phyloP scores from a whole-genome alignment of 257 asterid species.

The Datura wrightii region DNA sequence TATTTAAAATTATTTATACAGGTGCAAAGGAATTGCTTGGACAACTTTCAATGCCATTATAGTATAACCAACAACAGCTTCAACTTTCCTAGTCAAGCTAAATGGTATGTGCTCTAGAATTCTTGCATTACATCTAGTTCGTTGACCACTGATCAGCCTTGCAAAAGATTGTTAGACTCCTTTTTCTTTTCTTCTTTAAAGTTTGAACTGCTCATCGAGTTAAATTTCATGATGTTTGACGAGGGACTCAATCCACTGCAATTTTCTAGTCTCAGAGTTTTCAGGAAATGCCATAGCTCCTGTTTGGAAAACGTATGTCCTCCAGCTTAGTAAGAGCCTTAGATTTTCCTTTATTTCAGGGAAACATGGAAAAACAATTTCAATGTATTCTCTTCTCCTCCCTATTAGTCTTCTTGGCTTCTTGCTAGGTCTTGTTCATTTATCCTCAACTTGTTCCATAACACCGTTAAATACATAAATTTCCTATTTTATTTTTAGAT shows the following conservation, averaged over 20 bases:
- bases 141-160: neutral
- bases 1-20: no score
- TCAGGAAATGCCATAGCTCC: neutral
- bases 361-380: no score
- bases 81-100: neutral
- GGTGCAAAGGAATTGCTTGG: no score
- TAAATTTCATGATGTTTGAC: neutral
- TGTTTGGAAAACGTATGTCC: neutral
- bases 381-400: no score
- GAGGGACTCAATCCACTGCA: neutral
- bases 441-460: neutral
- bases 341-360: neutral
- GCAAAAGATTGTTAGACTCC: neutral
- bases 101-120: neutral
- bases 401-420: no score
- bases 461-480: neutral
- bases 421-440: neutral
- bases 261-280: neutral
- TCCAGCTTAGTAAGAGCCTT: neutral
- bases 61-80: neutral
- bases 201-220: neutral
- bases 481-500: neutral
- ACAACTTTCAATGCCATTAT: no score
- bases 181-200: neutral
- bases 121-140: neutral